Conservation (phyloP, 192 early-diverging fungal genomes). For the Geosiphon pyriformis region DNA sequence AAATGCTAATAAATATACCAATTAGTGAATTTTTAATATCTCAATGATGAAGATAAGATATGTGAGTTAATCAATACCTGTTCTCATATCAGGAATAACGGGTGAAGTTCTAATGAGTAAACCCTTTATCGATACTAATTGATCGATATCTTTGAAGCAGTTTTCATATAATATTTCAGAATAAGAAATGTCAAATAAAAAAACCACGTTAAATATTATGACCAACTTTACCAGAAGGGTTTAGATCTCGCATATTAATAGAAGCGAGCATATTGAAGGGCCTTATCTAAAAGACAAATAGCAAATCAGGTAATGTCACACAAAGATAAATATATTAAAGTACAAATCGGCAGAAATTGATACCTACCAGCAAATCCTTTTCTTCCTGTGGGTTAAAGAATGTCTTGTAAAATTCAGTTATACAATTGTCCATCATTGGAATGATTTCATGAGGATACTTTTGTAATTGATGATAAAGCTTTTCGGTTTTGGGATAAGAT, state of each 20-base stretch:
- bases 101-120: constrained; percentile 87
- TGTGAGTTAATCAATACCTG: constrained; percentile 38
- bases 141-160: constrained; percentile 77
- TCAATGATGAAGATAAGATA: constrained; percentile 1
- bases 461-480: constrained; percentile 80
- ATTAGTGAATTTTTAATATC: neutral
- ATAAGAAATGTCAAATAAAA: constrained; percentile 18
- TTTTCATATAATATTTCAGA: neutral
- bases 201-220: neutral
- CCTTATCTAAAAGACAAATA: constrained; percentile 52
- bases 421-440: constrained; percentile 84
- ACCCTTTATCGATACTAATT: constrained; percentile 91
- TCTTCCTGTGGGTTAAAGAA: constrained; percentile 52
- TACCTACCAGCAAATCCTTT: too few relatives aligned
- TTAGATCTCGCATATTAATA: constrained; percentile 91
- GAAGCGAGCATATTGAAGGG: constrained; percentile 76
- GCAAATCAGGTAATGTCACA: neutral
- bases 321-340: constrained; percentile 4
- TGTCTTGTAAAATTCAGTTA: constrained; percentile 68
- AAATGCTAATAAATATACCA: constrained; percentile 52
- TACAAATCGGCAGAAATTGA: neutral
- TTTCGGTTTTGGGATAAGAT: constrained; percentile 55
- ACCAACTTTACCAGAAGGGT: constrained; percentile 62
- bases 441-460: constrained; percentile 96
- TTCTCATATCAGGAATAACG: constrained; percentile 91